Evolutionary conservation across 257 asterid species (phyloP), one percentile per base, ranked within the genome.

Genomic region (Plectranthus barbatus): DNA sequence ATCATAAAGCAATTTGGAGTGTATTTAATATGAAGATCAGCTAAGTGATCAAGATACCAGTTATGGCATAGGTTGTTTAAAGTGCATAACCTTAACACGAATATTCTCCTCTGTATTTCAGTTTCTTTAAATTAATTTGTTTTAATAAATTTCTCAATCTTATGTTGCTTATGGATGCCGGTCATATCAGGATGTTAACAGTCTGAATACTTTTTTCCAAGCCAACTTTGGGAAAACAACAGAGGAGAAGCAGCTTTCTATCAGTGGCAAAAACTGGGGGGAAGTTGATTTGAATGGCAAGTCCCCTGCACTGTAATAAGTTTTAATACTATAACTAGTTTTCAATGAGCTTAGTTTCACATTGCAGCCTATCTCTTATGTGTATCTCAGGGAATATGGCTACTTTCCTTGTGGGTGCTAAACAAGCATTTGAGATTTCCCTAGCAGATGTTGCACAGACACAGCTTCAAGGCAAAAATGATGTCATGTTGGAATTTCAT

Each of bases 221-320:
- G 77, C 77, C 47, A 78, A 74, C 74, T 83, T 81, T 55, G 98
- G 81, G 58, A 72, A 55, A 68, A 59, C 84, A 44, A 90, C 96
- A 11, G 95, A 81, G 82, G 96, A 88, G 71, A 91, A 91, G 67
- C 98, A 91, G 72, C 98, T 88, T 42, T 83, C 96, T 23, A 76
- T 91, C 66, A 88, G 98, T 74, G 96, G 98, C 44, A 91, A 86
- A 77, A 91, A 88, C 72, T 88, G 94, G 91, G 98, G 95, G 52
- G 98, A 91, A 65, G 95, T 91, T 77, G 94, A 91, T 77, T 72
- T 91, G 50, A 78, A 81, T 74, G 98, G 99, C 88, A 59, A 21
- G 77, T 62, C 36, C 6, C 5, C 36, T 31, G 1, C 5, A 31
- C 36, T 1, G 36, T 2, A 31, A 31, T 36, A 41, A 20, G 19